Conservation (phyloP, 495 filamentous ascomycete genomes). For the Talaromyces liani region DNA sequence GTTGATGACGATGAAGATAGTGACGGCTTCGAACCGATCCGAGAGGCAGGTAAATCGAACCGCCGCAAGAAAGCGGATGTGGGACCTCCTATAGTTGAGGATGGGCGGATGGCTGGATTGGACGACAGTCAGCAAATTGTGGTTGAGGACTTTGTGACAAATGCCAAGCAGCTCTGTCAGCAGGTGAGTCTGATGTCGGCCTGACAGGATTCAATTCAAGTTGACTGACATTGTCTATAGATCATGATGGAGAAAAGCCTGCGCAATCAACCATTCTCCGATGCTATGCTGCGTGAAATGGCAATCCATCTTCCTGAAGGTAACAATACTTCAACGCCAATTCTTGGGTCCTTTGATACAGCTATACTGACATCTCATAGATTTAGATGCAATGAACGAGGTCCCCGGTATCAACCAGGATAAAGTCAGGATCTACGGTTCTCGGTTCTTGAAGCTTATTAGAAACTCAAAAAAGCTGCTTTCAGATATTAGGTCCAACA, state of each 20-base stretch:
- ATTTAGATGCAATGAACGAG: conserved; percentile 47
- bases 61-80: conserved; percentile 32
- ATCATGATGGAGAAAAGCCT: conserved; percentile 57
- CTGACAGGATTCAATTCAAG: background rate
- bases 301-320: conserved; percentile 66
- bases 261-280: conserved; percentile 65
- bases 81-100: conserved; percentile 66
- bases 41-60: conserved; percentile 29
- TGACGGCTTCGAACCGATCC: conserved; percentile 58
- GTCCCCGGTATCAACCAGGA: conserved; percentile 65
- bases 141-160: conserved; percentile 54
- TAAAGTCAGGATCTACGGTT: conserved; percentile 64
- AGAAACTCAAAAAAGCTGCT: conserved; percentile 48
- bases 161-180: conserved; percentile 58
- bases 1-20: conserved; percentile 43
- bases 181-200: conserved; percentile 25
- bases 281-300: conserved; percentile 75
- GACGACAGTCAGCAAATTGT: conserved; percentile 54
- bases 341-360: background rate
- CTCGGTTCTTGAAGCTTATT: conserved; percentile 58
- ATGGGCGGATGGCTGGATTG: conserved; percentile 55
- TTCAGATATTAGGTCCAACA: conserved; percentile 46
- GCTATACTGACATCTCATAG: conserved; percentile 12
- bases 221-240: conserved; percentile 11
- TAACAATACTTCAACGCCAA: conserved; percentile 13